Percentiles rank a stretch among this genome's conserved stretches.
Evolutionary conservation across 116 monocot species (phyloP).

Genomic region (Trichopus zeylanicus): DNA sequence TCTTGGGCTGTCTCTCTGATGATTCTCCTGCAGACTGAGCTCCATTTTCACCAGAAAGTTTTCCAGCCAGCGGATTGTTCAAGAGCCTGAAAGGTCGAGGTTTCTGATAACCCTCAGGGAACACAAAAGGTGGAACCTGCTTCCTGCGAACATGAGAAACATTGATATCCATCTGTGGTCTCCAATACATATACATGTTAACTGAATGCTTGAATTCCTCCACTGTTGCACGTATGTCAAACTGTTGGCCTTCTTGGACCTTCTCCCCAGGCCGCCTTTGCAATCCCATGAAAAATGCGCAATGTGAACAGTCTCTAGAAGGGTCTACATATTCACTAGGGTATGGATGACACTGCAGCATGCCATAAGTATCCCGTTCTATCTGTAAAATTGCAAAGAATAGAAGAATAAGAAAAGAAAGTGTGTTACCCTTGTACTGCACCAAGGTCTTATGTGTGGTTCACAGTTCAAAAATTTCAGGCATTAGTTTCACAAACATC

Average conservation of each 20-base stretch:
- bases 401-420: background rate
- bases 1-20: slow-evolving; percentile 23
- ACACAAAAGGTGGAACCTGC: slow-evolving; percentile 84
- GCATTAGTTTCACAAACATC: no score
- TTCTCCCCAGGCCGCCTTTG: slow-evolving; percentile 63
- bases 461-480: no score
- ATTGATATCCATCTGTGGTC: slow-evolving; percentile 83
- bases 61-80: slow-evolving; percentile 15
- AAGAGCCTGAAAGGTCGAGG: slow-evolving; percentile 24
- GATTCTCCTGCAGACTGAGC: slow-evolving; percentile 17
- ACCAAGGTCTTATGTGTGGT: no score
- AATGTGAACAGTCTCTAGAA: slow-evolving; percentile 56
- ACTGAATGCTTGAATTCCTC: slow-evolving; percentile 84
- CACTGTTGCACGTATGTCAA: slow-evolving; percentile 95
- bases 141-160: slow-evolving; percentile 89
- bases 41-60: slow-evolving; percentile 16
- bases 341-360: slow-evolving; percentile 91
- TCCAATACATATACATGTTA: slow-evolving; percentile 84
- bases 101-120: slow-evolving; percentile 69
- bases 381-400: slow-evolving; percentile 39
- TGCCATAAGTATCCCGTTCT: slow-evolving; percentile 88
- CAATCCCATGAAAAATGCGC: slow-evolving; percentile 92
- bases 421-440: background rate
- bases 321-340: slow-evolving; percentile 72
- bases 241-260: slow-evolving; percentile 82